Percentiles rank a stretch among this genome's conserved stretches.
Conservation (phyloP, 257 asterid genomes). For the Parsonsia alboflavescens region DNA sequence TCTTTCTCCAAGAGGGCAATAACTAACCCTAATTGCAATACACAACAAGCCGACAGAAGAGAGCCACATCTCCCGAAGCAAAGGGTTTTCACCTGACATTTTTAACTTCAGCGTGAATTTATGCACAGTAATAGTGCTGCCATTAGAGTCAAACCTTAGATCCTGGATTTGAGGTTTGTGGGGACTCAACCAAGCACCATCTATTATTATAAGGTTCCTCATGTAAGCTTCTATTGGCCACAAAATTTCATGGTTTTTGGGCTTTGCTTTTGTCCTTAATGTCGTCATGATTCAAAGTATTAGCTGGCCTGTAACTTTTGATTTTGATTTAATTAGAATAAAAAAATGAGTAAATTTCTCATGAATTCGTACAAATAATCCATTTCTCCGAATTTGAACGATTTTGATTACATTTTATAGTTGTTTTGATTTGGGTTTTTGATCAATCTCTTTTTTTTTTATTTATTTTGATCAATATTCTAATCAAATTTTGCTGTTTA, state of each 20-base stretch:
- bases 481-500: not conserved
- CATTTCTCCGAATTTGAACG: too few relatives aligned
- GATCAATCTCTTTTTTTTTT: too few relatives aligned
- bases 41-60: not conserved
- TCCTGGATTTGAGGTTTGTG: conserved; percentile 33
- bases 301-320: too few relatives aligned
- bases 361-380: too few relatives aligned
- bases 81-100: too few relatives aligned
- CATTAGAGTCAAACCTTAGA: conserved; percentile 24
- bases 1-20: conserved; percentile 20
- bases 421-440: too few relatives aligned
- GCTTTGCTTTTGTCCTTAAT: conserved; percentile 4
- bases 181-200: not conserved
- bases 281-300: conserved; percentile 10
- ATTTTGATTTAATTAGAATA: too few relatives aligned
- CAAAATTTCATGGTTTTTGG: conserved; percentile 10
- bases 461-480: not conserved
- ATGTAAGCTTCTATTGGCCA: conserved; percentile 7
- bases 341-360: too few relatives aligned
- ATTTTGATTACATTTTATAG: too few relatives aligned
- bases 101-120: too few relatives aligned
- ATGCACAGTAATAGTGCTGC: too few relatives aligned
- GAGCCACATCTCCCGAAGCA: too few relatives aligned
- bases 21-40: conserved; percentile 14
- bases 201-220: not conserved